phyloP scores from a whole-genome alignment of 139 green algal species.

The Tetradesmus lagerheimii region DNA sequence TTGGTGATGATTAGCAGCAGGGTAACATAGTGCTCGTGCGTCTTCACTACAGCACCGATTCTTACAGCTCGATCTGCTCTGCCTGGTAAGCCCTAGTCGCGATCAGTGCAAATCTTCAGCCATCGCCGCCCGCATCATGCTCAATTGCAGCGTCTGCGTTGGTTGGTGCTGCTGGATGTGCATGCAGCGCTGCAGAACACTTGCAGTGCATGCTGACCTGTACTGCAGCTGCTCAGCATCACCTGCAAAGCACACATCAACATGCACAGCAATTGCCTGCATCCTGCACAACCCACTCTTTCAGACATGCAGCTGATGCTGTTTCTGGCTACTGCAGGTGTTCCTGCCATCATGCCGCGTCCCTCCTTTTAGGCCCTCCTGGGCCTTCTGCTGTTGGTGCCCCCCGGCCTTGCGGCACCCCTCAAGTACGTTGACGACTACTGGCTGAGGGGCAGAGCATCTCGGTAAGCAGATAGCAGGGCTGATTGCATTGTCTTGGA shows the following conservation, averaged over 20 bases:
- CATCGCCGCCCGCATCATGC: neutral
- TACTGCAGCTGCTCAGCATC: neutral
- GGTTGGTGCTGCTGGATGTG: neutral
- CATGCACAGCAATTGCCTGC: neutral
- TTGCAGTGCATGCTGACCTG: neutral
- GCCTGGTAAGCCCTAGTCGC: neutral
- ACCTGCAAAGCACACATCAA: neutral
- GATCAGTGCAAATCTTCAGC: neutral
- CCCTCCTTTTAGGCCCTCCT: neutral
- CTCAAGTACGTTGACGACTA: constrained; percentile 20
- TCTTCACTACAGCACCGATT: neutral
- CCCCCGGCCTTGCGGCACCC: neutral
- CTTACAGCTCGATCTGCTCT: neutral
- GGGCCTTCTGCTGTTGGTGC: neutral
- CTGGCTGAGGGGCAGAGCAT: constrained; percentile 35
- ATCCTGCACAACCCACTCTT: neutral
- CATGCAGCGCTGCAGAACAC: neutral
- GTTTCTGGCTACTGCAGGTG: neutral
- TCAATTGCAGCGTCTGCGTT: neutral
- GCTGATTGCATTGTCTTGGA: no score
- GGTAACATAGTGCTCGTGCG: neutral
- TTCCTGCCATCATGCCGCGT: neutral
- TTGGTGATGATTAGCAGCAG: neutral
- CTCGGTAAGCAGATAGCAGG: no score
- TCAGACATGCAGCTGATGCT: neutral